Evolutionary conservation across 805 yeast genomes (phyloP).

Genomic region (Wickerhamiella allomyrinae): DNA sequence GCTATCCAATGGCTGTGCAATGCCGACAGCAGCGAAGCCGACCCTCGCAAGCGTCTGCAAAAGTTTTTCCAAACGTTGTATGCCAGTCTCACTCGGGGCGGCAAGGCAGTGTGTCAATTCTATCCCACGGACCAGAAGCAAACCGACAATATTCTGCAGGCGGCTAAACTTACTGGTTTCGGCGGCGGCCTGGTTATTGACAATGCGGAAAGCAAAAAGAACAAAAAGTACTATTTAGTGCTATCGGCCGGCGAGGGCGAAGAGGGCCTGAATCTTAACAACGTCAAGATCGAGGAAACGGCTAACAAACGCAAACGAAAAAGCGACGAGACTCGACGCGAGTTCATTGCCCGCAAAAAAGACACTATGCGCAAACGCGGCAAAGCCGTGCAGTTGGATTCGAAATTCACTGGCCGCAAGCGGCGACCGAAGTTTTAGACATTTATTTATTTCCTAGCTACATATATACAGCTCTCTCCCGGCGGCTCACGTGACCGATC

Average conservation of each 20-base stretch:
- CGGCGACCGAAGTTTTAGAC: slow-evolving; percentile 48
- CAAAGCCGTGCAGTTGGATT: slow-evolving; percentile 70
- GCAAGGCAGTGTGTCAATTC: slow-evolving; percentile 94
- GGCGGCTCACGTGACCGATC: not conserved
- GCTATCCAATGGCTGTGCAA: slow-evolving; percentile 98
- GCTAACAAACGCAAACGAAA: slow-evolving; percentile 30
- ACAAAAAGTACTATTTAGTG: slow-evolving; percentile 81
- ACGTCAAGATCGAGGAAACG: slow-evolving; percentile 35
- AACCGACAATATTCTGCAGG: slow-evolving; percentile 55
- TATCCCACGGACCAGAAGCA: slow-evolving; percentile 87
- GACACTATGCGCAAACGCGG: slow-evolving; percentile 88
- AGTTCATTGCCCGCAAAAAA: slow-evolving; percentile 78
- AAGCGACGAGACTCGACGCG: slow-evolving; percentile 60
- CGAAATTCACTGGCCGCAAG: slow-evolving; percentile 81
- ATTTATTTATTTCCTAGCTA: not conserved
- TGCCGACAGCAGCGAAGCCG: slow-evolving; percentile 71
- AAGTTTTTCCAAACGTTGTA: slow-evolving; percentile 79
- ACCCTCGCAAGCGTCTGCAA: slow-evolving; percentile 69
- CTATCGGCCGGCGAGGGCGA: slow-evolving; percentile 76
- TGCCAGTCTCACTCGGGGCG: slow-evolving; percentile 79
- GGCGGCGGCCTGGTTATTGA: slow-evolving; percentile 92
- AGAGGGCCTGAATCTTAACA: slow-evolving; percentile 57
- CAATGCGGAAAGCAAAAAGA: slow-evolving; percentile 82
- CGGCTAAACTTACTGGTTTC: slow-evolving; percentile 90
- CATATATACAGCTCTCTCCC: not conserved